phyloP scores from a whole-genome alignment of 169 alveolate genomes.

The Theileria sp. region DNA sequence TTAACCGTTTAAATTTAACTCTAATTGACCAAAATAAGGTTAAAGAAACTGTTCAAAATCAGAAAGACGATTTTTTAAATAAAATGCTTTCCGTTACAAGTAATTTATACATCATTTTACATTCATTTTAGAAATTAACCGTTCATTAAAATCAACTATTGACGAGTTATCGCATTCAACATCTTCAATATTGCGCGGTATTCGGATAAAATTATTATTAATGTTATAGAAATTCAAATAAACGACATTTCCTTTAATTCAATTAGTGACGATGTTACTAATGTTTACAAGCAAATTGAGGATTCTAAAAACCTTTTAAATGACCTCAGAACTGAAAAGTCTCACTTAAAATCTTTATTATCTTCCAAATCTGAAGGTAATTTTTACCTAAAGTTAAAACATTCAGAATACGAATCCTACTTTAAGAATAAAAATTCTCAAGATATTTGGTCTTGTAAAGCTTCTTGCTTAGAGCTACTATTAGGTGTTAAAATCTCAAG shows the following conservation, averaged over 20 bases:
- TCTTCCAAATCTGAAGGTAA: conserved; percentile 22
- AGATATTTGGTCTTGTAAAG: conserved; percentile 10
- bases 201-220: neutral
- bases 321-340: conserved; percentile 15
- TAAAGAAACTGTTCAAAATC: neutral
- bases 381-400: neutral
- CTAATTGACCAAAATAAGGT: neutral
- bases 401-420: neutral
- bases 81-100: neutral
- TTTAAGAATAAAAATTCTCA: neutral
- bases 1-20: neutral
- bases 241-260: conserved; percentile 15
- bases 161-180: conserved; percentile 13
- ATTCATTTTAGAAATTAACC: conserved; percentile 15
- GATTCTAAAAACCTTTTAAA: conserved; percentile 7
- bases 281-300: conserved; percentile 19
- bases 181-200: neutral
- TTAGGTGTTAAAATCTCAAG: conserved; percentile 10
- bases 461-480: neutral
- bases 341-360: neutral
- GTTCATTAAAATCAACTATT: conserved; percentile 12
- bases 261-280: conserved; percentile 5
- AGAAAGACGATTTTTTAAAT: neutral
- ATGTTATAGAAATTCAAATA: conserved; percentile 26
- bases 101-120: neutral